These are phyloP conservation scores for Sclerotinia subarctica DNA, from an alignment of 2,329 filamentous ascomycete species.

Conservation along the genomic window DNA sequence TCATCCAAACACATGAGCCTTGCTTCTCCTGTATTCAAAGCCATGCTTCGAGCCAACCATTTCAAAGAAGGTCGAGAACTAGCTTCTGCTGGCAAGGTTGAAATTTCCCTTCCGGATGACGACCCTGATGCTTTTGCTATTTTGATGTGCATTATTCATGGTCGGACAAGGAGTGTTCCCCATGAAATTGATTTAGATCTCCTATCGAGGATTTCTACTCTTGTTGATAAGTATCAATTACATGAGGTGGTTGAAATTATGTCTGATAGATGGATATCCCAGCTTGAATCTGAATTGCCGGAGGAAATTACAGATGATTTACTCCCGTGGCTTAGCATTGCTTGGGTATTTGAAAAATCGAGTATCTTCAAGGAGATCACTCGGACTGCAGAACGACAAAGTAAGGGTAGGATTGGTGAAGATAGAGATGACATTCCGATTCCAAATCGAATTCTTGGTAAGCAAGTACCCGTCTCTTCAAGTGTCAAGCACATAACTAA, in stretches of 20 bases:
- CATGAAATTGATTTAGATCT: background rate
- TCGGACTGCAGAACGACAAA: conserved; percentile 10
- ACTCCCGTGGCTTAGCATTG: conserved; percentile 14
- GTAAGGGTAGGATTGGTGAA: conserved; percentile 12
- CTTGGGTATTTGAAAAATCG: conserved; percentile 17
- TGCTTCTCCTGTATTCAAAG: conserved; percentile 18
- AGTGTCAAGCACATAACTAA: background rate
- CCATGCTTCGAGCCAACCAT: conserved; percentile 10
- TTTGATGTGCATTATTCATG: conserved; percentile 10
- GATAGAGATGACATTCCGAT: conserved; percentile 14
- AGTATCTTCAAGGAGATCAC: conserved; percentile 7
- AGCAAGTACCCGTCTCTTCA: background rate
- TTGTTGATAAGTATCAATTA: conserved; percentile 20
- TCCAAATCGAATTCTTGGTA: conserved; percentile 15
- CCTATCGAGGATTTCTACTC: conserved; percentile 9
- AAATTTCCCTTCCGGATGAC: conserved; percentile 16
- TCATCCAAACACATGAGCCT: conserved; percentile 18
- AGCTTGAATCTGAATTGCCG: background rate
- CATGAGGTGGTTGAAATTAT: conserved; percentile 17
- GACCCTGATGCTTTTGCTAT: conserved; percentile 17
- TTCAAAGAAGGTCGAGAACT: conserved; percentile 14
- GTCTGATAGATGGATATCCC: conserved; percentile 11
- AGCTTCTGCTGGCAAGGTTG: background rate
- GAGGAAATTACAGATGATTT: background rate
- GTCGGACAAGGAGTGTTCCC: background rate